These are phyloP conservation scores for Azolla pinnata DNA, from an alignment of 75 land plant genomes.

Conservation along the genomic window DNA sequence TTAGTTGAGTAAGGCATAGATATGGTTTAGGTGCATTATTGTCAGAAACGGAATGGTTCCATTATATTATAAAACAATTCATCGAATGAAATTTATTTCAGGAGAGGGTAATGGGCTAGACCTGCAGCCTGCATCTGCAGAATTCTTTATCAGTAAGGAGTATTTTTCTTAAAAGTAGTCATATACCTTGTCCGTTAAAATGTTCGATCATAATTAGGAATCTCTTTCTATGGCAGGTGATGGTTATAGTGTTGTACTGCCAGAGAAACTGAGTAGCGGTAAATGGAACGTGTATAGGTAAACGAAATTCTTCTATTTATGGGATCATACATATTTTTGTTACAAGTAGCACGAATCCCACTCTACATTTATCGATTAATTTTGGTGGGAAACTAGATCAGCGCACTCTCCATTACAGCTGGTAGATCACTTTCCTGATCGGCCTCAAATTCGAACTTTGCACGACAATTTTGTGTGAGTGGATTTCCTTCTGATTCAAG, in stretches of 20 bases:
- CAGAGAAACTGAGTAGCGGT: conserved; percentile 72
- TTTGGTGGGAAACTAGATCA: conserved; percentile 43
- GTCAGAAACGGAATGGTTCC: too few relatives aligned
- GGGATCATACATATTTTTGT: too few relatives aligned
- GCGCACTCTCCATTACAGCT: conserved; percentile 69
- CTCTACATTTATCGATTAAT: not conserved
- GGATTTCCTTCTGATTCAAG: not conserved
- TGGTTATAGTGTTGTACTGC: conserved; percentile 81
- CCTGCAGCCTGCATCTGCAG: conserved; percentile 20
- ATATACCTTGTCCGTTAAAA: not conserved
- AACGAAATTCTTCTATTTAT: not conserved
- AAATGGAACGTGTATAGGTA: conserved; percentile 95
- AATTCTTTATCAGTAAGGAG: conserved; percentile 18
- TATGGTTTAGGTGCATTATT: too few relatives aligned
- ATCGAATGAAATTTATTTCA: too few relatives aligned
- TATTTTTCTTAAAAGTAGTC: not conserved
- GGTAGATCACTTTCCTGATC: conserved; percentile 48
- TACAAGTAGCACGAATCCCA: too few relatives aligned
- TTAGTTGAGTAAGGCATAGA: too few relatives aligned
- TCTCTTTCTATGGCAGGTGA: conserved; percentile 36
- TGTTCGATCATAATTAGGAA: not conserved
- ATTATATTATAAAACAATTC: too few relatives aligned
- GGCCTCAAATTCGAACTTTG: conserved; percentile 76
- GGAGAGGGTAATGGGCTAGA: conserved; percentile 15
- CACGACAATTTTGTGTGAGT: conserved; percentile 93